phyloP scores from a whole-genome alignment of 495 filamentous ascomycete species.

The Trichoderma asperelloides region DNA sequence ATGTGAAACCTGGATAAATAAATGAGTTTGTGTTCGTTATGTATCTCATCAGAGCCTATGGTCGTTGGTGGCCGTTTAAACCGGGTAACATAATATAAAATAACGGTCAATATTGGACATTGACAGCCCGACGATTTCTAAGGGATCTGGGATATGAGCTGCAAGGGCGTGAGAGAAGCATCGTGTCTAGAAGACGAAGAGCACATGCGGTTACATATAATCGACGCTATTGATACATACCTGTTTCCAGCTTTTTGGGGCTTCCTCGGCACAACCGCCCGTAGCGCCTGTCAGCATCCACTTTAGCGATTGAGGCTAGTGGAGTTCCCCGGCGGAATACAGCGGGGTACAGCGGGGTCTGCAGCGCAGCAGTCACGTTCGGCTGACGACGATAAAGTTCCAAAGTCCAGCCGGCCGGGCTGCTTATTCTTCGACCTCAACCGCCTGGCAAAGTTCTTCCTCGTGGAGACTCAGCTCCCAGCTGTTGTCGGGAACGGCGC shows the following conservation, averaged over 20 bases:
- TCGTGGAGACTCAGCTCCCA: not conserved
- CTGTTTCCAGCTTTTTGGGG: not conserved
- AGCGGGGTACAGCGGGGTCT: not conserved
- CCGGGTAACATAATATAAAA: not conserved
- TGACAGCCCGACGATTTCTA: no score
- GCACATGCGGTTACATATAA: no score
- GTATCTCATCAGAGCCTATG: not conserved
- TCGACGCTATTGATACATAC: no score
- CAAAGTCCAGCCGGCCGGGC: not conserved
- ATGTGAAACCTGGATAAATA: not conserved
- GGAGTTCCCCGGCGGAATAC: not conserved
- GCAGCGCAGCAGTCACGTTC: not conserved
- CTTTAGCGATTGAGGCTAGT: not conserved
- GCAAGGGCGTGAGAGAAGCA: no score
- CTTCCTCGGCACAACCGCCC: not conserved
- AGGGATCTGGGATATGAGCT: no score
- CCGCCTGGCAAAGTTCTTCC: conserved; percentile 1
- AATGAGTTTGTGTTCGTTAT: not conserved
- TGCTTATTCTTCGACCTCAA: not conserved
- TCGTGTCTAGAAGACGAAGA: not conserved
- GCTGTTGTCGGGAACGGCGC: not conserved
- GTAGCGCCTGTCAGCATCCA: not conserved
- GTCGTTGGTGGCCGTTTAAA: not conserved
- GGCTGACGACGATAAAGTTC: not conserved
- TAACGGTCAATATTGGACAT: not conserved